Evolutionary conservation across 2,329 filamentous ascomycete genomes (phyloP), one percentile per base, ranked within the genome.

Genomic region (Dactylellina haptotyla): DNA sequence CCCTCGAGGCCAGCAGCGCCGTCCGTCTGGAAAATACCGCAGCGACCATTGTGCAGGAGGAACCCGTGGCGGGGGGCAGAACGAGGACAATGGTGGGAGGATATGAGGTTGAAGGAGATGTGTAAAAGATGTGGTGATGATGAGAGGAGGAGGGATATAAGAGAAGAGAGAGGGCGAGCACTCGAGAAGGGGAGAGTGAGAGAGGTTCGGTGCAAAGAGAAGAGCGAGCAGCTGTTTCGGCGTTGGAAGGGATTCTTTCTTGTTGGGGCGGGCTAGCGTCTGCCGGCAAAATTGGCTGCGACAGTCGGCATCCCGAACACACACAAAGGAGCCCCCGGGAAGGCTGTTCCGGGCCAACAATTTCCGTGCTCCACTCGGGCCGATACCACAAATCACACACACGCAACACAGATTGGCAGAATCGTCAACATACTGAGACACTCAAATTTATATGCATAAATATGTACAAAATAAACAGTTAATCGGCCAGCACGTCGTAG

Each of bases 1-100:
- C 28, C 37, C 59, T 72, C 23, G 67, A 65, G 45, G 59, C 67
- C 67, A 65, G 53, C 67, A 72, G 53, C 59, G 67, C 67, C 26
- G 67, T 72, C 28, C 67, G 48, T 51, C 59, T 48, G 37, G 67
- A 72, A 65, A 72, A 65, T 65, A 72, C 67, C 59, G 67, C 67
- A 65, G 59, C 61, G 37, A 65, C 67, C 67, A 72, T 72, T 37
- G 43, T 57, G 34, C 18, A 39, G 32, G 9, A 2, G 3, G 16
- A 6, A 20, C n/a, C 8, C 18, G 32, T 30, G 25, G 20, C n/a
- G 30, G 10, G 4, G n/a, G 9, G 56, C 10, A 30, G 26, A 23
- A n/a, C n/a, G 50, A 20, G n/a, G 16, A 20, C 18, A 30, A 26
- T 4, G 50, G 23, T 18, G 26, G 50, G 23, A n/a, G 3, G 50